Evolutionary conservation across 192 early-diverging fungal species (phyloP).

Genomic region (Coemansia sp.): DNA sequence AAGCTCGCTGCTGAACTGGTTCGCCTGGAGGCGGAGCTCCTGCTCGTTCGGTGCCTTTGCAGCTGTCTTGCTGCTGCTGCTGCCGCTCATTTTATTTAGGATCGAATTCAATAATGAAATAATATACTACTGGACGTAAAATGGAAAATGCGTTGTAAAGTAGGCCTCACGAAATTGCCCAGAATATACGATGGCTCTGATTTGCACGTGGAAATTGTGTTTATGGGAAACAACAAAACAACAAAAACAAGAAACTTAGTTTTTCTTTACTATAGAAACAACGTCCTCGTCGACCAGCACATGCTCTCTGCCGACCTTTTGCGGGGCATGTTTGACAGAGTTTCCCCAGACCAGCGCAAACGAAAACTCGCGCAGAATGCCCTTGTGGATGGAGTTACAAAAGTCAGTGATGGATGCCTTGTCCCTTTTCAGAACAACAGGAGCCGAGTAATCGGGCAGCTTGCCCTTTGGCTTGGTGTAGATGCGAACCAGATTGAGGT

Average conservation of each 20-base stretch:
- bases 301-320: constrained; percentile 97
- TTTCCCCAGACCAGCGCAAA: constrained; percentile 94
- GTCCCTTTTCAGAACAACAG: constrained; percentile 82
- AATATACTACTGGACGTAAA: neutral
- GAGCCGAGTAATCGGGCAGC: constrained; percentile 91
- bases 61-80: neutral
- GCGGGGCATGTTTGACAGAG: constrained; percentile 94
- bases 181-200: neutral
- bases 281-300: constrained; percentile 93
- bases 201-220: neutral
- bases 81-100: neutral
- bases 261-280: constrained; percentile 80
- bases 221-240: neutral
- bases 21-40: constrained; percentile 49
- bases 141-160: no score
- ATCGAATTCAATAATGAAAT: neutral
- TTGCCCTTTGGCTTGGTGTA: constrained; percentile 92
- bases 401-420: constrained; percentile 79
- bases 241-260: constrained; percentile 11
- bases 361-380: constrained; percentile 88
- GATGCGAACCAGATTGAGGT: constrained; percentile 78
- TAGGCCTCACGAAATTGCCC: no score
- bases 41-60: constrained; percentile 29
- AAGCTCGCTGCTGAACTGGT: constrained; percentile 74
- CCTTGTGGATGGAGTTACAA: constrained; percentile 95